A percentile compares a stretch with the other conserved stretches of the same genome.
phyloP scores from a whole-genome alignment of 1,139 yeast genomes.

The Komagataea norvegica region DNA sequence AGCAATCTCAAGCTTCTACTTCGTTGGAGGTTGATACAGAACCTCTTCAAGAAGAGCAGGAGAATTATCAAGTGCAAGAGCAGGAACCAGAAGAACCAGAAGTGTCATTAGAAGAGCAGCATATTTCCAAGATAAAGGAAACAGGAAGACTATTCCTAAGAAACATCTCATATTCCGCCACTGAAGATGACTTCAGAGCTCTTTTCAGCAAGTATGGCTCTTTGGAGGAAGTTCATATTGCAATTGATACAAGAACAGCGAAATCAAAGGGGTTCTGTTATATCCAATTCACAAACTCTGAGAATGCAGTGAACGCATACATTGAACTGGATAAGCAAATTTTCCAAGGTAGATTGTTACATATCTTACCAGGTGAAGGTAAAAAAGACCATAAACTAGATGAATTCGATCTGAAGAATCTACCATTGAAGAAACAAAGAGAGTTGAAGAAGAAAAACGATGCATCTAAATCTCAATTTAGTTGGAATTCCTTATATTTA shows the following conservation, averaged over 20 bases:
- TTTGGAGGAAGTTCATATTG: conserved; percentile 80
- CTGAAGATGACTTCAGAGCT: conserved; percentile 69
- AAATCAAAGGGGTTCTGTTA: conserved; percentile 93
- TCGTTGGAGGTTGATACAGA: too few relatives aligned
- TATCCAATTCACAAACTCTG: conserved; percentile 59
- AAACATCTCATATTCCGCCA: conserved; percentile 74
- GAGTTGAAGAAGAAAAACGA: conserved; percentile 79
- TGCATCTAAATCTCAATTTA: conserved; percentile 80
- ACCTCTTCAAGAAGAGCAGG: conserved; percentile 11
- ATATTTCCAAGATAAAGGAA: conserved; percentile 47
- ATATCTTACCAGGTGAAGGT: conserved; percentile 79
- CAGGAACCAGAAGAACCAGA: conserved; percentile 20
- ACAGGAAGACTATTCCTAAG: conserved; percentile 87
- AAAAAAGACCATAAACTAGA: conserved; percentile 77
- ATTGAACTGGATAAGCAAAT: conserved; percentile 75
- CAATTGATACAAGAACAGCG: conserved; percentile 85
- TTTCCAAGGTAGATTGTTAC: conserved; percentile 91
- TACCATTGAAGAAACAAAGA: conserved; percentile 87
- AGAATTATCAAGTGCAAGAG: conserved; percentile 8
- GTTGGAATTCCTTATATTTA: conserved; percentile 93
- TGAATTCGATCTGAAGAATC: conserved; percentile 83
- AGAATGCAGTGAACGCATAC: conserved; percentile 75
- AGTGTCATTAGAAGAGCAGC: conserved; percentile 39
- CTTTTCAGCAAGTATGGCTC: conserved; percentile 45
- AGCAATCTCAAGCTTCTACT: too few relatives aligned